Evolutionary conservation across 2,329 filamentous ascomycete species (phyloP).

Genomic region (Drechslerella stenobrocha): DNA sequence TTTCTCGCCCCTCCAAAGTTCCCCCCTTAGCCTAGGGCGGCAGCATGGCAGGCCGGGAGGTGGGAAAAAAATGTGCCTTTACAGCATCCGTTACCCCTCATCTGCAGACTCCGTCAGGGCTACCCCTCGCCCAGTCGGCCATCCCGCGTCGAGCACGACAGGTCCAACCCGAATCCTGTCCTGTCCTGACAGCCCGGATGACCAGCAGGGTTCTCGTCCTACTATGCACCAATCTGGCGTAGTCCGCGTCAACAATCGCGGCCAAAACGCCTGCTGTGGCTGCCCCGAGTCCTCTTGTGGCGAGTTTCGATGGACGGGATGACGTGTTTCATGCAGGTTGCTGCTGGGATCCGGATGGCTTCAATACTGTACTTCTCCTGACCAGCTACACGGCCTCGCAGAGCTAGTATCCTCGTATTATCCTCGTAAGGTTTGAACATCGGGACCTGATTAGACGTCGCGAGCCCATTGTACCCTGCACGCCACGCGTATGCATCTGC

Average conservation of each 20-base stretch:
- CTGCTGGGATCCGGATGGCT: slow-evolving; percentile 13
- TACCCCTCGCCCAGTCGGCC: slow-evolving; percentile 48
- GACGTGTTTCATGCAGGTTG: slow-evolving; percentile 46
- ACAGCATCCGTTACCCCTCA: slow-evolving; percentile 32
- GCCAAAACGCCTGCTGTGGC: slow-evolving; percentile 29
- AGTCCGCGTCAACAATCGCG: slow-evolving; percentile 20
- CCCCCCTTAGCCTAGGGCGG: neutral
- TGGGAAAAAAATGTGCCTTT: neutral
- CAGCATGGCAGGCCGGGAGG: neutral
- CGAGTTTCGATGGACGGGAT: slow-evolving; percentile 49
- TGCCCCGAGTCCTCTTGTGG: slow-evolving; percentile 29
- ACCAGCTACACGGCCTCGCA: slow-evolving; percentile 8
- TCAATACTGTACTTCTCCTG: neutral
- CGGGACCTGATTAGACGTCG: no score
- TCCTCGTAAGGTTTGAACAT: no score
- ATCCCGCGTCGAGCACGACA: slow-evolving; percentile 32
- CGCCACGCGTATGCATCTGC: no score
- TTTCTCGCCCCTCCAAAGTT: neutral
- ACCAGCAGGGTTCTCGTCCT: no score
- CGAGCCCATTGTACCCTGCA: no score
- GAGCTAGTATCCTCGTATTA: no score
- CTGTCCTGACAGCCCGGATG: no score
- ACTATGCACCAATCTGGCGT: no score
- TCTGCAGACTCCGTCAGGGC: slow-evolving; percentile 35
- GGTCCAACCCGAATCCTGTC: no score